Conservation (phyloP, 2,329 filamentous ascomycete species). For the Pseudopyrenochaeta lycopersici region DNA sequence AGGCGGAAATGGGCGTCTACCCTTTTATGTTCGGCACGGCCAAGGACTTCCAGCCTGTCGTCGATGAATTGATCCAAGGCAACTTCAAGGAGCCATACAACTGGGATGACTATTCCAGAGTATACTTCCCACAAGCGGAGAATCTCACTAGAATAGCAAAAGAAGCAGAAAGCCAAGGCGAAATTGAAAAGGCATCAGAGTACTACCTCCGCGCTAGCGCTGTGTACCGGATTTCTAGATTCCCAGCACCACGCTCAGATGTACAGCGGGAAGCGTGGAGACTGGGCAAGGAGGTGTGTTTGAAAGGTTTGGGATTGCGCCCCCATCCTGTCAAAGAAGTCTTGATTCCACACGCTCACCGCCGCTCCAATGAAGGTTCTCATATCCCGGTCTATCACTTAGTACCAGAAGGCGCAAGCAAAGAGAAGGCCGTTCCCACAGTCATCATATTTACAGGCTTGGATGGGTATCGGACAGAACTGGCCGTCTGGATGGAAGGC, state of each 20-base stretch:
- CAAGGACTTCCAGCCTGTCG: slow-evolving; percentile 75
- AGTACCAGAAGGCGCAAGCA: slow-evolving; percentile 59
- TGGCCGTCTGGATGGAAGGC: slow-evolving; percentile 61
- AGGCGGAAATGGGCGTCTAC: slow-evolving; percentile 67
- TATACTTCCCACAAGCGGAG: slow-evolving; percentile 68
- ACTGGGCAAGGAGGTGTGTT: slow-evolving; percentile 70
- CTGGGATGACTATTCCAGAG: slow-evolving; percentile 69
- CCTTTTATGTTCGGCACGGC: slow-evolving; percentile 77
- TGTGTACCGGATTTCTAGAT: slow-evolving; percentile 77
- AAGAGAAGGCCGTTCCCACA: slow-evolving; percentile 57
- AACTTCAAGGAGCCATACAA: slow-evolving; percentile 71
- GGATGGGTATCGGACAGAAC: slow-evolving; percentile 67
- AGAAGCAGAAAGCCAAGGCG: slow-evolving; percentile 58
- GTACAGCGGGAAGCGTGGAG: slow-evolving; percentile 70
- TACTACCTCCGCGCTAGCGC: slow-evolving; percentile 66
- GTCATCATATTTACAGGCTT: slow-evolving; percentile 67
- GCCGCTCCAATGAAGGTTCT: slow-evolving; percentile 60
- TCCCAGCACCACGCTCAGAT: slow-evolving; percentile 64
- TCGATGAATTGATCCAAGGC: slow-evolving; percentile 68
- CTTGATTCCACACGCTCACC: slow-evolving; percentile 66
- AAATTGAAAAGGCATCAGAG: slow-evolving; percentile 64
- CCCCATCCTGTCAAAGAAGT: slow-evolving; percentile 70
- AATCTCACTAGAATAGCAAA: slow-evolving; percentile 64
- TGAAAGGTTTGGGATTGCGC: slow-evolving; percentile 59
- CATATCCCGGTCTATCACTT: slow-evolving; percentile 73